phyloP scores from a whole-genome alignment of 192 early-diverging fungal genomes.

The Globomyces pollinis-pini region DNA sequence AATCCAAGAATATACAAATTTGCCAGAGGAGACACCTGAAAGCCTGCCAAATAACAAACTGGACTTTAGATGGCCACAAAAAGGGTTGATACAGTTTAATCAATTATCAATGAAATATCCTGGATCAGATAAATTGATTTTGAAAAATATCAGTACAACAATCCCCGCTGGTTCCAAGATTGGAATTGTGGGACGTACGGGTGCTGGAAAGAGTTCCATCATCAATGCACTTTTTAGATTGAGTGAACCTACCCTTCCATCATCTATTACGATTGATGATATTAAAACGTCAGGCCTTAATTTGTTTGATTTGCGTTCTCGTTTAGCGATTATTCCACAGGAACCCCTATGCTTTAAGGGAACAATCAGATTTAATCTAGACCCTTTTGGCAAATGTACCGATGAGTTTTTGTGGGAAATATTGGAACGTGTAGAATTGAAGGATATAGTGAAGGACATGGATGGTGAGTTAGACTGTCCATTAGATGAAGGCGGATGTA shows the following conservation, averaged over 20 bases:
- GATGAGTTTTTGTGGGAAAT: slow-evolving; percentile 65
- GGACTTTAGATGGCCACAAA: slow-evolving; percentile 42
- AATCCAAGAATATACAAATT: slow-evolving; percentile 50
- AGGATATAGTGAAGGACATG: slow-evolving; percentile 8
- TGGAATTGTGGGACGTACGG: slow-evolving; percentile 81
- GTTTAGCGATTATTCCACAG: slow-evolving; percentile 55
- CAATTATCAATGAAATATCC: slow-evolving; percentile 53
- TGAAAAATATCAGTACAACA: slow-evolving; percentile 51
- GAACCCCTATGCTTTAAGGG: slow-evolving; percentile 58
- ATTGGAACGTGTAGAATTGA: slow-evolving; percentile 52
- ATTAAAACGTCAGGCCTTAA: slow-evolving; percentile 49
- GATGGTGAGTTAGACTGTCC: slow-evolving; percentile 54
- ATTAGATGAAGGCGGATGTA: slow-evolving; percentile 66
- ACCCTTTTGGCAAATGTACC: slow-evolving; percentile 51
- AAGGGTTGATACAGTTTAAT: slow-evolving; percentile 50
- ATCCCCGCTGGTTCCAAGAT: slow-evolving; percentile 64
- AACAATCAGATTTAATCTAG: slow-evolving; percentile 70
- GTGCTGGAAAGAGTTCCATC: slow-evolving; percentile 67
- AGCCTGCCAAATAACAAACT: slow-evolving; percentile 20
- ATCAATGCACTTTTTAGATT: slow-evolving; percentile 65
- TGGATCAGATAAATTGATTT: slow-evolving; percentile 26
- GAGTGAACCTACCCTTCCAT: slow-evolving; percentile 46
- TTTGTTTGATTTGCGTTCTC: slow-evolving; percentile 47
- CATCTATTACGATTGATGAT: slow-evolving; percentile 60
- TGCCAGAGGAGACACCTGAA: slow-evolving; percentile 23